Base-by-base conservation (phyloP, 225 moss, liverwort and hornwort species). In the Marchantia paleacea region DNA sequence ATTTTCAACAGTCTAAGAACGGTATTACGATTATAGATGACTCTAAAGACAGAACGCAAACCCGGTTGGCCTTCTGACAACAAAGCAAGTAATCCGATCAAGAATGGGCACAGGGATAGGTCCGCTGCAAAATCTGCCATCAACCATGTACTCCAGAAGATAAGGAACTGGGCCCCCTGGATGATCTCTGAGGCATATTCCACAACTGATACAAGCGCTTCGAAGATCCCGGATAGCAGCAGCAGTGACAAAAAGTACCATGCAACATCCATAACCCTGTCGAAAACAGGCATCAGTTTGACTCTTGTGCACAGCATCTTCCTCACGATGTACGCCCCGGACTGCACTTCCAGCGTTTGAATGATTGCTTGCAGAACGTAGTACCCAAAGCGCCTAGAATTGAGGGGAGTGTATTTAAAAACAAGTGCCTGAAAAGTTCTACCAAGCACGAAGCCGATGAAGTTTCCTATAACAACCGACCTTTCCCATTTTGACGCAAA, bases 141-240 rank as follows among this genome's bases (percentile, higher is more conserved):
- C 90, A 91, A 96, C 87, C 90, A 87, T 6, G 96, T 96, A 18
- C 86, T 80, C 96, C 96, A 96, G 75, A 86, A 87, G 30, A 89
- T 78, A 76, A 86, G 75, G 62, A 96, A 92, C 47, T 82, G 55
- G 7, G 83, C 53, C 96, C 96, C 92, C 12, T 75, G 60, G 11
- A 90, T 76, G 24, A 92, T 75, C 13, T 85, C 90, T n/a, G 86
- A 85, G 10, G 75, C 0, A 48, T 87, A 73, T 29, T 85, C 78
- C 67, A 87, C 75, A 15, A 92, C n/a, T 0, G 89, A 49, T 48
- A 74, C 84, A 15, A 91, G 11, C 22, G 85, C 83, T 52, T 87
- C 87, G 52, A 91, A 96, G 12, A 67, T 49, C 3, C 92, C 77
- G 28, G 96, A 87, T 24, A 89, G 81, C 22, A 75, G 20, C 3